Base-by-base conservation (phyloP, 1,139 yeast species). In the Nematodospora anomalae region DNA sequence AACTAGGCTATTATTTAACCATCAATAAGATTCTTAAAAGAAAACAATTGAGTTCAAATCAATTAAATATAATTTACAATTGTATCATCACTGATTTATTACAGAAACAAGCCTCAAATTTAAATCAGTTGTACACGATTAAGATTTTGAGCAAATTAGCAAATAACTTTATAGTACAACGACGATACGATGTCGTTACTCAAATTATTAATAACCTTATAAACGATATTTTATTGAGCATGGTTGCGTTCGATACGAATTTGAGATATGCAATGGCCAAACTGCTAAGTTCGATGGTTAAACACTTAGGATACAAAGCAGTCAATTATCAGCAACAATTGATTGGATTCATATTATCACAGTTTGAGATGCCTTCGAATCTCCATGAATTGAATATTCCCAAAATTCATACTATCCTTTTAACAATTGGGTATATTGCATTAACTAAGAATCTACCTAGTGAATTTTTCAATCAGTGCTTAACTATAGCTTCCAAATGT, bases 401-500 rank as follows among this genome's bases (percentile, higher is more conserved):
- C 1, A 59, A 58, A 23, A 61, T 50, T 33, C 76, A 71, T 37
- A 60, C 71, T 0, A 48, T 65, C 1, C 50, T 70, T 12, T 49
- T 71, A 11, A 65, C 54, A 33, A 39, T 67, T 30, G 75, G 74
- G 0, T 68, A 63, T 37, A 40, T 60, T 9, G 47, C 63, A 1
- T 50, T 71, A 29, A 54, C 56, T 21, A 60, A 53, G 30, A 37
- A 55, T 2, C 44, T 69, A 8, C 69, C 71, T 1, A n/a, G 22
- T 2, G 39, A 44, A 7, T 49, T 55, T 4, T 38, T 62, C 2
- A 62, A 66, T 0, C 30, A 33, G 0, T 39, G 64, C 5, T 43
- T 67, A n/a, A 51, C 62, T 15, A 45, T 69, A n/a, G 53, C 57
- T n/a, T 68, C 66, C 36, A 49, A 58, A 13, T 74, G 85, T 0